A percentile compares a stretch with the other conserved stretches of the same genome.
phyloP scores from a whole-genome alignment of 805 yeast species.

The Starmerella vitae region DNA sequence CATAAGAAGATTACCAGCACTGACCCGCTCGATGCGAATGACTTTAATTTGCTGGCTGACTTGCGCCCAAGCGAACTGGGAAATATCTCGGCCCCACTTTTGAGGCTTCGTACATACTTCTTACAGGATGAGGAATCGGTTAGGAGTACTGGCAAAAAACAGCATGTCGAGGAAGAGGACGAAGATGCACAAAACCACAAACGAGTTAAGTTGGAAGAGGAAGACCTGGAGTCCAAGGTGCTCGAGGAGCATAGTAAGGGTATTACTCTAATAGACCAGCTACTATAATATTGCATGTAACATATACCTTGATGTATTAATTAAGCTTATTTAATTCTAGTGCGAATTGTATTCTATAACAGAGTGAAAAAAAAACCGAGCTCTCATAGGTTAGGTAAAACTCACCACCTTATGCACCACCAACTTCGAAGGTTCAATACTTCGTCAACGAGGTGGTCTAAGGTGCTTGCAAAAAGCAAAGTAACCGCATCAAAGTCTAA shows the following conservation, averaged over 20 bases:
- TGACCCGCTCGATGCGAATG: slow-evolving; percentile 26
- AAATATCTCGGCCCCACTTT: slow-evolving; percentile 28
- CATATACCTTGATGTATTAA: too few relatives aligned
- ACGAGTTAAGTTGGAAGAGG: background rate
- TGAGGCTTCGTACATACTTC: slow-evolving; percentile 26
- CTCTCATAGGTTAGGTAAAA: too few relatives aligned
- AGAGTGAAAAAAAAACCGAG: too few relatives aligned
- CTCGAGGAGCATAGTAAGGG: slow-evolving; percentile 12
- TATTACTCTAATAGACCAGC: slow-evolving; percentile 6
- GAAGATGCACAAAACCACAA: background rate
- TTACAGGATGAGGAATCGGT: slow-evolving; percentile 26
- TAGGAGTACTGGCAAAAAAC: background rate
- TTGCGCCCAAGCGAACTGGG: slow-evolving; percentile 27
- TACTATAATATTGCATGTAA: too few relatives aligned
- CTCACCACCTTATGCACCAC: too few relatives aligned
- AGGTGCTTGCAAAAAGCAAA: background rate
- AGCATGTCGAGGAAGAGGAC: background rate
- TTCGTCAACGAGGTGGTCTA: too few relatives aligned
- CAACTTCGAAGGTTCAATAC: too few relatives aligned
- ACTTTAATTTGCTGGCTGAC: slow-evolving; percentile 25
- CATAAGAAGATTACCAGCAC: slow-evolving; percentile 26
- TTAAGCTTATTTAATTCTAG: too few relatives aligned
- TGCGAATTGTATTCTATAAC: too few relatives aligned
- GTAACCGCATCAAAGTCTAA: background rate
- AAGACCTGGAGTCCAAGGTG: background rate